Evolutionary conservation across 108 stramenopile species (phyloP).

Genomic region (Mayamaea pseudoterrestris): DNA sequence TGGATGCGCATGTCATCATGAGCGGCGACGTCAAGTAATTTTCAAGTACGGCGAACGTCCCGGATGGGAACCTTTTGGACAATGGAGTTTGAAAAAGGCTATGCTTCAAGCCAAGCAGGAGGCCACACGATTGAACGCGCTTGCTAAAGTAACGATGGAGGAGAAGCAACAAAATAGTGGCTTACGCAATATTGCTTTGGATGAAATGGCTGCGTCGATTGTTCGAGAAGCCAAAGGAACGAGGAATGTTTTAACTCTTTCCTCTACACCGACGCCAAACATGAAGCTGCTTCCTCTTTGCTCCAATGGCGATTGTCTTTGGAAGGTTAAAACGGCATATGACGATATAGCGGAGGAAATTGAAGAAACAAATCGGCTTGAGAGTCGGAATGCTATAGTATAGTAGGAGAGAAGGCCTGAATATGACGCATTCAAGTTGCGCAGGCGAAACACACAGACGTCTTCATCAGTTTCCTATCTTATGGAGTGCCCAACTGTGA

Average conservation of each 20-base stretch:
- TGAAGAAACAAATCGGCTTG: slow-evolving; percentile 10
- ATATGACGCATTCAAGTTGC: not conserved
- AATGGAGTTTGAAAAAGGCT: slow-evolving; percentile 70
- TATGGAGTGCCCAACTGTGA: too few species aligned
- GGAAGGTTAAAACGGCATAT: slow-evolving; percentile 64
- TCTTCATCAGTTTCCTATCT: too few species aligned
- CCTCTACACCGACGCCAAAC: too few species aligned
- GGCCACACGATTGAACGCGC: slow-evolving; percentile 30
- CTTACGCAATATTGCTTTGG: slow-evolving; percentile 5
- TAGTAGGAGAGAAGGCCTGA: not conserved
- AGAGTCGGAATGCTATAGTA: slow-evolving; percentile 1
- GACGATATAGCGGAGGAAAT: slow-evolving; percentile 51
- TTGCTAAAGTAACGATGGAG: not conserved
- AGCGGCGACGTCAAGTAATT: slow-evolving; percentile 44
- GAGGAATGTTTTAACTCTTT: too few species aligned
- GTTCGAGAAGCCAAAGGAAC: slow-evolving; percentile 11
- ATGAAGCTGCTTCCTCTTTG: too few species aligned
- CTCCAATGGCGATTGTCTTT: slow-evolving; percentile 66
- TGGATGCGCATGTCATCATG: slow-evolving; percentile 62
- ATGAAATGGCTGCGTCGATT: slow-evolving; percentile 20
- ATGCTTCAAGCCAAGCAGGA: slow-evolving; percentile 37
- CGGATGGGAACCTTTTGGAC: slow-evolving; percentile 85
- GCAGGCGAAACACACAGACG: not conserved
- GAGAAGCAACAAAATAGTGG: not conserved
- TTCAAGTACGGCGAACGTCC: slow-evolving; percentile 47